These are phyloP conservation scores for Hypocrella siamensis DNA, from an alignment of 2,329 filamentous ascomycete species.

Conservation along the genomic window DNA sequence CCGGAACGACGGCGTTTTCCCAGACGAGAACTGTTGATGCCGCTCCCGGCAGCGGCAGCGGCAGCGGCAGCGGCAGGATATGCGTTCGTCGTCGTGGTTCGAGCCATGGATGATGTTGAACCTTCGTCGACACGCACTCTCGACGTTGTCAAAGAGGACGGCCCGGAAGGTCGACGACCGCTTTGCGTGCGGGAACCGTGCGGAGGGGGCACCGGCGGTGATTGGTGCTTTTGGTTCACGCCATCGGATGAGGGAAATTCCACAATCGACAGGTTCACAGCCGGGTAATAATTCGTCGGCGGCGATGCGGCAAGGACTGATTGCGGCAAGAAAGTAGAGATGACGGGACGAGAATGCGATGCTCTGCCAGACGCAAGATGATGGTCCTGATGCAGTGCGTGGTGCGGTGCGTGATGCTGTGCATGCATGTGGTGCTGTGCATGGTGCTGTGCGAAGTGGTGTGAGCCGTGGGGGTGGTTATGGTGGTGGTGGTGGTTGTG, in stretches of 20 bases:
- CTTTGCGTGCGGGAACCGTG: conserved; percentile 10
- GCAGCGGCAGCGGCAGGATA: conserved; percentile 9
- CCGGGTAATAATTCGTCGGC: conserved; percentile 12
- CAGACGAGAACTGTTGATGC: conserved; percentile 11
- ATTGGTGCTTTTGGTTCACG: conserved; percentile 10
- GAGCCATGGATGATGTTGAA: conserved; percentile 10
- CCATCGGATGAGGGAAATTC: conserved; percentile 18
- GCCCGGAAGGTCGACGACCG: conserved; percentile 6
- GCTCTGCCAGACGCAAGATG: neutral
- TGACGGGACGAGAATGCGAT: conserved; percentile 14
- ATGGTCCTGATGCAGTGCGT: conserved; percentile 8
- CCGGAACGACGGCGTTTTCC: conserved; percentile 42
- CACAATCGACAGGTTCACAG: conserved; percentile 6
- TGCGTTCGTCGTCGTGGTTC: conserved; percentile 4
- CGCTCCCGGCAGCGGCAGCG: conserved; percentile 13
- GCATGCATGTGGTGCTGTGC: conserved; percentile 2
- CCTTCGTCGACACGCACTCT: conserved; percentile 6
- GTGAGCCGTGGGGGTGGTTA: conserved; percentile 2
- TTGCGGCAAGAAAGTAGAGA: conserved; percentile 12
- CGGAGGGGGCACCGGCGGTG: conserved; percentile 15
- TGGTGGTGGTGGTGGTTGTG: conserved; percentile 24
- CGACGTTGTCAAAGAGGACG: conserved; percentile 9
- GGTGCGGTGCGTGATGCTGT: conserved; percentile 8
- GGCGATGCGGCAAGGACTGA: conserved; percentile 3
- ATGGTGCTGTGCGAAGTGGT: conserved; percentile 5